Evolutionary conservation across 1,284 basidiomycete genomes (phyloP), one percentile per base, ranked within the genome.

Genomic region (Pholiota adiposa): DNA sequence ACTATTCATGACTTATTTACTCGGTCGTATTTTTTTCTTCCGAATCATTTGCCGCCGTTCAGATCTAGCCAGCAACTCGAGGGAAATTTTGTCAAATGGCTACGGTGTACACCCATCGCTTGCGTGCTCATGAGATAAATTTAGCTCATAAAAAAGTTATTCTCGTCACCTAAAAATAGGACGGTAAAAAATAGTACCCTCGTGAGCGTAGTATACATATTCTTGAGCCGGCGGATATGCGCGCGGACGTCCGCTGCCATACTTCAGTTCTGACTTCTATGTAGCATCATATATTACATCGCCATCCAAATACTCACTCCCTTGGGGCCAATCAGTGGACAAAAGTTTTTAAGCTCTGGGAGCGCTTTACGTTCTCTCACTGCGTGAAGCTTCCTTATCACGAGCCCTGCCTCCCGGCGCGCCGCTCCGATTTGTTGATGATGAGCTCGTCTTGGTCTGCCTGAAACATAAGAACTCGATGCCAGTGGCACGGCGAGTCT

Each of bases 391-490:
- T 51, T 64, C 61, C 53, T 67, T 67, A 61, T 69, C 65, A 54
- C 65, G 67, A 60, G 59, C 54, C 58, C 67, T 63, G 33, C 33
- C 58, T 25, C 36, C 61, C 31, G 63, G 61, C 29, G 60, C 16
- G 25, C 51, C 63, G 36, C 62, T 65, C 51, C 63, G 59, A 58
- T 55, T 65, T 16, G 57, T n/a, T n/a, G 66, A 64, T 16, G 66
- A 65, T 12, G 60, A 49, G 14, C 71, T 59, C 72, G 73, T 59
- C 73, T 88, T 90, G 12, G 85, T 84, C 69, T 84, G 84, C 64
- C 88, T 82, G 79, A 93, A 93, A 77, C 97, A 99, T 70, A 98
- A 77, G 67, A 98, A 99, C 73, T 98, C 95, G 59, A 98, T 89
- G 4, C 93, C 94, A 1, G 97, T 98, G 44, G 94, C 91, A 56